Base-by-base conservation (phyloP, 2,329 filamentous ascomycete species). In the Colletotrichum camelliae region DNA sequence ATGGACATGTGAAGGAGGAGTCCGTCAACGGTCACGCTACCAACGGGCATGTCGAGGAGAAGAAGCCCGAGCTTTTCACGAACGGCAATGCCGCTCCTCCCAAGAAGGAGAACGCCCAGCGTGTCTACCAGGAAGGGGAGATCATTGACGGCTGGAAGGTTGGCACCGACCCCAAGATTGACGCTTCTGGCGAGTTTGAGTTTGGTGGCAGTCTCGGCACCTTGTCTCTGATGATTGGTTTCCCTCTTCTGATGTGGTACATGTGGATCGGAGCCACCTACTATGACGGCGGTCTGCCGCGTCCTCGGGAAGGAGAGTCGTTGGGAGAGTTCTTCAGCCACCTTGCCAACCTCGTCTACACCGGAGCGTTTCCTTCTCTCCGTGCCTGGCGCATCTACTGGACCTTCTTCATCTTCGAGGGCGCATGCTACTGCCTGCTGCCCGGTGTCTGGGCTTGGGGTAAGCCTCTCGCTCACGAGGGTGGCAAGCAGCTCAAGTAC, bases 361-460 rank as follows among this genome's bases (percentile, higher is more conserved):
- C 93, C 33, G 94, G 95, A 78, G 96, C 96, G 1, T 98, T 94
- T 85, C 97, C 97, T 3, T 93, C 92, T 72, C 83, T 92, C 69
- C 93, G 93, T 83, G 96, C 96, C 3, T 99, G 96, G 96, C 86
- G 89, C 75, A 97, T 98, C 82, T 99, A 98, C 89, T 99, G 97
- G 97, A 88, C 89, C 69, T 98, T 98, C 85, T 94, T 98, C 86
- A 84, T 98, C 80, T 94, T 96, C 74, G 95, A 98, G 87, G 95
- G 90, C 72, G 88, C 92, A 55, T 94, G 94, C 83, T 99, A 99
- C 87, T 91, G 96, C 81, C 87, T 93, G 75, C 91, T 98, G 81
- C 97, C 97, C 3, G 97, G 97, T 78, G 93, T 99, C 77, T 96
- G 93, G 86, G 92, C 93, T 75, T 94, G 95, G 82, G 97, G 97